Evolutionary conservation across 176 grass and related monocot species (phyloP).

Genomic region (Miscanthus lutarioriparius): DNA sequence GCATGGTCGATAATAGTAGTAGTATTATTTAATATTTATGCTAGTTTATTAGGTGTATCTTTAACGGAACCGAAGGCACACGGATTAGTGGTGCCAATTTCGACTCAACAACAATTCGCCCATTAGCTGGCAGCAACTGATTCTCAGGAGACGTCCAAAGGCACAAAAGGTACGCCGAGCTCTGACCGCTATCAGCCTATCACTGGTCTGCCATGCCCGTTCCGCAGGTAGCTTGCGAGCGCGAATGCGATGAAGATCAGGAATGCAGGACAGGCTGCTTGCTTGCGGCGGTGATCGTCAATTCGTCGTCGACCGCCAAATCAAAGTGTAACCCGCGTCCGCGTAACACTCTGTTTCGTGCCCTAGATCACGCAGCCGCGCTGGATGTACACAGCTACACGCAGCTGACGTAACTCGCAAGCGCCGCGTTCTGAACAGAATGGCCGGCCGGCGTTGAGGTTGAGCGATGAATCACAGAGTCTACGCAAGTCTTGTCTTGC

Average conservation of each 20-base stretch:
- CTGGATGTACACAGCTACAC: background rate
- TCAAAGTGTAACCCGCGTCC: background rate
- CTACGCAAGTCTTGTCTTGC: background rate
- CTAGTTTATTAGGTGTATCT: background rate
- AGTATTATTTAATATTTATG: background rate
- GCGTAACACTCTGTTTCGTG: background rate
- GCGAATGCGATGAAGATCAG: background rate
- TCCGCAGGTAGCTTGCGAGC: background rate
- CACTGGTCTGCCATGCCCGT: background rate
- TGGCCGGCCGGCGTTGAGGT: background rate
- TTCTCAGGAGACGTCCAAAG: background rate
- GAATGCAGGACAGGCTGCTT: background rate
- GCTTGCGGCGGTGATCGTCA: background rate
- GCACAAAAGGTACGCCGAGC: background rate
- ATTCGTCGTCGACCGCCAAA: too few species aligned
- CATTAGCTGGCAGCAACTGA: background rate
- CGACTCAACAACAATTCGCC: background rate
- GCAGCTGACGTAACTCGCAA: background rate
- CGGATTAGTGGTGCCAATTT: background rate
- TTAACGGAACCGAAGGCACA: constrained; percentile 24
- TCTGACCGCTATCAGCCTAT: background rate
- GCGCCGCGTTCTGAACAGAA: background rate
- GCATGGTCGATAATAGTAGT: background rate
- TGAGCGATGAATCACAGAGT: background rate
- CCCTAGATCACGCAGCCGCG: background rate